A percentile compares a stretch with the other conserved stretches of the same genome.
These are phyloP conservation scores for Boechera divaricarpa DNA, from an alignment of 345 rosid species.

Conservation along the genomic window DNA sequence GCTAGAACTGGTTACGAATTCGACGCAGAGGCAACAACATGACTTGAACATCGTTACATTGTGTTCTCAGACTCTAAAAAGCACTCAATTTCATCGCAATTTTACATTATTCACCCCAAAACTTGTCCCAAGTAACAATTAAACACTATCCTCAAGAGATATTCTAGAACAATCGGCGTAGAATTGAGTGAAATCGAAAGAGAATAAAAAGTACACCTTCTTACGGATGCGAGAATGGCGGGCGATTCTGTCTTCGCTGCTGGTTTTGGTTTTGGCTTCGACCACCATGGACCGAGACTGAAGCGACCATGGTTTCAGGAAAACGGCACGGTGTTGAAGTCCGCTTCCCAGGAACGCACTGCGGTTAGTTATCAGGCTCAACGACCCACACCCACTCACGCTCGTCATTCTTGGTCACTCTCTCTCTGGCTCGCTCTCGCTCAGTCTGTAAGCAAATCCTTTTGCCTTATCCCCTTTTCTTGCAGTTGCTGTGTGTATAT, in stretches of 20 bases:
- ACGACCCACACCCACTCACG: constrained; percentile 42
- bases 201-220: constrained; percentile 60
- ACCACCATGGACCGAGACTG: constrained; percentile 46
- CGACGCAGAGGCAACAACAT: background rate
- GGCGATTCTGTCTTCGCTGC: constrained; percentile 74
- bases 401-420: constrained; percentile 34
- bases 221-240: constrained; percentile 91
- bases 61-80: background rate
- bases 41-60: background rate
- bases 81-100: background rate
- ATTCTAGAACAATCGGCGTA: background rate
- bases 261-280: constrained; percentile 70
- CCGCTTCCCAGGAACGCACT: constrained; percentile 41
- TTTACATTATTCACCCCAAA: background rate
- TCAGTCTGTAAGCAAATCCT: background rate
- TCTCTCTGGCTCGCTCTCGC: background rate
- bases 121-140: background rate
- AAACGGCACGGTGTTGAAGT: constrained; percentile 45
- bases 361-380: constrained; percentile 42
- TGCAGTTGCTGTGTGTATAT: constrained; percentile 21
- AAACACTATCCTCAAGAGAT: background rate
- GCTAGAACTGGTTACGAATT: background rate
- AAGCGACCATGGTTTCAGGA: constrained; percentile 38
- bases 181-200: background rate
- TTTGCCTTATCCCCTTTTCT: constrained; percentile 43